A percentile compares a stretch with the other conserved stretches of the same genome.
These are phyloP conservation scores for Rhynchosporium agropyri DNA, from an alignment of 2,329 filamentous ascomycete genomes.

Conservation along the genomic window DNA sequence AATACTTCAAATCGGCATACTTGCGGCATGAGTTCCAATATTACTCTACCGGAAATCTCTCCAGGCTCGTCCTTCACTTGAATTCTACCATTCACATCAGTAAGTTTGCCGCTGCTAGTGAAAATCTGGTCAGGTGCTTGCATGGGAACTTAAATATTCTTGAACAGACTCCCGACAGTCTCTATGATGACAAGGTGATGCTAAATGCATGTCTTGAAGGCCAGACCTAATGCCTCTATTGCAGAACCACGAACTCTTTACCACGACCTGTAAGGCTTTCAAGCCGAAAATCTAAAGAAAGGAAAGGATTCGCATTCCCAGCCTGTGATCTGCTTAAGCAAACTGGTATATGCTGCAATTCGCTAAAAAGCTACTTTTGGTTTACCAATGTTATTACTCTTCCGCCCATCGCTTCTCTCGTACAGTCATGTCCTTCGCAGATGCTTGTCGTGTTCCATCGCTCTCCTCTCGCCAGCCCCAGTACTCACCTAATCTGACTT, in stretches of 20 bases:
- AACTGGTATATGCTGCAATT: conserved; percentile 20
- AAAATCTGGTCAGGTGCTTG: not conserved
- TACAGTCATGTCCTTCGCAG: conserved; percentile 65
- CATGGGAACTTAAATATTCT: not conserved
- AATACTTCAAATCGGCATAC: not conserved
- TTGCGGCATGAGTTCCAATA: not conserved
- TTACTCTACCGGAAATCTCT: not conserved
- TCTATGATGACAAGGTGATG: conserved; percentile 4
- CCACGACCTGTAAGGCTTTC: conserved; percentile 23
- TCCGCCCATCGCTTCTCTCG: conserved; percentile 76
- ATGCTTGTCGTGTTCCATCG: conserved; percentile 60
- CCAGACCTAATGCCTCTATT: conserved; percentile 13
- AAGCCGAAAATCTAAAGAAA: conserved; percentile 21
- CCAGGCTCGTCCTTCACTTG: not conserved
- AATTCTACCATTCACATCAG: not conserved
- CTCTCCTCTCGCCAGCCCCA: conserved; percentile 84
- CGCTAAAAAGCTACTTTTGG: not conserved
- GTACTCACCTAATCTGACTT: conserved; percentile 84
- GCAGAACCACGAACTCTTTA: not conserved
- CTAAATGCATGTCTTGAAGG: conserved; percentile 21
- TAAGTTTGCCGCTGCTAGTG: not conserved
- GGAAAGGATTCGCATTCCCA: conserved; percentile 9
- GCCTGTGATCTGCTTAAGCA: conserved; percentile 22
- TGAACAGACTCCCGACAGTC: not conserved
- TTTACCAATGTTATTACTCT: conserved; percentile 21